Conservation (phyloP, 2,329 filamentous ascomycete genomes). For the Teratosphaeria viscida region DNA sequence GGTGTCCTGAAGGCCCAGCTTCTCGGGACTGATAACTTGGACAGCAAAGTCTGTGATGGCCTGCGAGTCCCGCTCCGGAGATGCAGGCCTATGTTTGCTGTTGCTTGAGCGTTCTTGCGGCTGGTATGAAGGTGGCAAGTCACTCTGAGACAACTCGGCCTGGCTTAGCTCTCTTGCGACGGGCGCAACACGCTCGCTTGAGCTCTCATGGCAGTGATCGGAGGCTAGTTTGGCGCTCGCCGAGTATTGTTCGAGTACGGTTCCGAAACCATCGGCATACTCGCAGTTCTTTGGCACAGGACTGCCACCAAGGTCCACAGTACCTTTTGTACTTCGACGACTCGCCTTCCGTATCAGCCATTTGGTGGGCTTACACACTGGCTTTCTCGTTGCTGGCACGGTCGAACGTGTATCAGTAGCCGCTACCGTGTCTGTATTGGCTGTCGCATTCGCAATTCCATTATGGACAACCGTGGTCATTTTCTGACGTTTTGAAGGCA, state of each 20-base stretch:
- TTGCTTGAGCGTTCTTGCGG: constrained; percentile 28
- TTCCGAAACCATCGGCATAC: constrained; percentile 8
- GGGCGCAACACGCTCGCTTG: background rate
- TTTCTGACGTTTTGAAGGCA: background rate
- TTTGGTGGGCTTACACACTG: background rate
- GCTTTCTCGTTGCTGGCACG: background rate
- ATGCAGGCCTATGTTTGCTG: constrained; percentile 32
- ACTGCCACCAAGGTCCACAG: constrained; percentile 21
- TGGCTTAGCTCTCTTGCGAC: background rate
- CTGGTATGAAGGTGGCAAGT: constrained; percentile 7
- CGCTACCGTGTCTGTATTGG: background rate
- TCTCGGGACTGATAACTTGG: constrained; percentile 1
- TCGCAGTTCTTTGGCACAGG: constrained; percentile 18
- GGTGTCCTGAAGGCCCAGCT: constrained; percentile 2
- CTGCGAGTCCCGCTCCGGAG: constrained; percentile 28
- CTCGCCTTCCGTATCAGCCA: constrained; percentile 3
- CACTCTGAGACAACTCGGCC: background rate
- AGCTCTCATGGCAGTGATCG: background rate
- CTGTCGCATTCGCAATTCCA: background rate
- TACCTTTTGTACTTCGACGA: constrained; percentile 13
- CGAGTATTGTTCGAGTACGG: constrained; percentile 18
- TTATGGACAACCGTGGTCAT: background rate
- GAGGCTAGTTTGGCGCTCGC: constrained; percentile 13
- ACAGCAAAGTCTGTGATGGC: constrained; percentile 29
- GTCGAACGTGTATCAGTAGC: background rate